A percentile compares a stretch with the other conserved stretches of the same genome.
Conservation (phyloP, 2,329 filamentous ascomycete genomes). For the Monilinia aucupariae region DNA sequence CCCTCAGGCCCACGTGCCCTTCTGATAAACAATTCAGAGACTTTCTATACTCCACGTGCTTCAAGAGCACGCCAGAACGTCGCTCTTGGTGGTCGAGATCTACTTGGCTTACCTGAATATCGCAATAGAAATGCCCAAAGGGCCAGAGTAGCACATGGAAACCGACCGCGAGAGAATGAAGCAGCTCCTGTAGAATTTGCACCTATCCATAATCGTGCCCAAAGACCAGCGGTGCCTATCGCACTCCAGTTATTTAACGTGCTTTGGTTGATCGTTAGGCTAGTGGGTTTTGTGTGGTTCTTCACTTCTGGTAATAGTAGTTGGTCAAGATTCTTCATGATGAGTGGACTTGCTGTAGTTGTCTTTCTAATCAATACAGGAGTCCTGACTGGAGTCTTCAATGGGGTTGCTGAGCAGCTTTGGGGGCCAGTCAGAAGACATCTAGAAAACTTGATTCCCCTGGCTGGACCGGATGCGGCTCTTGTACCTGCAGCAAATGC, state of each 20-base stretch:
- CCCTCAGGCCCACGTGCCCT: slow-evolving; percentile 55
- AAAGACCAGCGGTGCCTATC: slow-evolving; percentile 9
- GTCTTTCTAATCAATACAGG: slow-evolving; percentile 58
- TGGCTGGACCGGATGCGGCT: slow-evolving; percentile 40
- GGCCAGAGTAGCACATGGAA: slow-evolving; percentile 20
- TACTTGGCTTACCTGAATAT: slow-evolving; percentile 26
- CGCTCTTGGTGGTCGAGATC: slow-evolving; percentile 1
- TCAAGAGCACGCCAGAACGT: slow-evolving; percentile 20
- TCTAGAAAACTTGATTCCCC: slow-evolving; percentile 54
- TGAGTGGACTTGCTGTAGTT: slow-evolving; percentile 48
- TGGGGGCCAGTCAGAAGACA: slow-evolving; percentile 55
- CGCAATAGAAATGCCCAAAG: slow-evolving; percentile 27
- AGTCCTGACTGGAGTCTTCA: slow-evolving; percentile 52
- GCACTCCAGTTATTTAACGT: slow-evolving; percentile 30
- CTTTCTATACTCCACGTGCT: slow-evolving; percentile 46
- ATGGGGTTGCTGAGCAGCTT: slow-evolving; percentile 48
- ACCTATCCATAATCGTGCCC: slow-evolving; percentile 21
- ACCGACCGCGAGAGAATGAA: slow-evolving; percentile 19
- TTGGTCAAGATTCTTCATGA: slow-evolving; percentile 54
- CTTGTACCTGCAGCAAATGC: slow-evolving; percentile 34
- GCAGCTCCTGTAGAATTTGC: slow-evolving; percentile 16
- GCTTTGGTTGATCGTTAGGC: slow-evolving; percentile 54
- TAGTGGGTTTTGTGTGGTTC: slow-evolving; percentile 58
- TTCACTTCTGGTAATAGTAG: slow-evolving; percentile 54
- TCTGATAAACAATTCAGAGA: slow-evolving; percentile 48